Base-by-base conservation (phyloP, 2,329 filamentous ascomycete species). In the Ampelomyces quisqualis region DNA sequence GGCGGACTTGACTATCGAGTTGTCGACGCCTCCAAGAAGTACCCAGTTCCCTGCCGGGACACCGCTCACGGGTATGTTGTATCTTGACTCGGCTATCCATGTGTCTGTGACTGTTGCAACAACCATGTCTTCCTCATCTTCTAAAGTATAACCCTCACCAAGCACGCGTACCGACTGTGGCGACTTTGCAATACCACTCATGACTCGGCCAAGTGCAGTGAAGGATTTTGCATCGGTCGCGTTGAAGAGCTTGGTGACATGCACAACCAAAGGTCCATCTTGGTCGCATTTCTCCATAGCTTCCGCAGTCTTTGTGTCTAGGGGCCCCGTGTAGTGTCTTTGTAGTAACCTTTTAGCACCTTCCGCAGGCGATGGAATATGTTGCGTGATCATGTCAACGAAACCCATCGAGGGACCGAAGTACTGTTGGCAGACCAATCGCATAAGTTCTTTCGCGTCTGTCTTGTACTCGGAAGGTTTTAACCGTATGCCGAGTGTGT, bases 81-180 rank as follows among this genome's bases (percentile, higher is more conserved):
- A 98, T 62, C 90, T 78, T 17, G 90, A 90, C 69, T 97, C 89
- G 6, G 86, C 86, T 53, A 98, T 91, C 75, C 88, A 94, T 9
- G 93, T 90, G 51, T 90, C 84, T 2, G 82, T 80, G 46, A 98
- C 86, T 0, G 85, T 91, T 19, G 89, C 89, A 60, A 83, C 77
- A 0, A 85, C 87, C 89, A 97, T 97, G 61, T 98, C 93, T 75
- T 98, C 93, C 64, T 97, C 90, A 52, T 98, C 93, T 54, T 98
- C 93, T 10, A 95, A 80, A 4, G 90, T 96, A 70, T 97, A 98
- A 5, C 88, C 88, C 65, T 98, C 93, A 34, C 93, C 93, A 1
- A 98, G 81, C 9, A 98, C 90, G 27, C 93, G 84, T 11, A 98
- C 89, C 54, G 88, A 82, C 60, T 86, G 79, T 13, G 88, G 87